A percentile compares a stretch with the other conserved stretches of the same genome.
Conservation (phyloP, 2,329 filamentous ascomycete genomes). For the Cyphellophora europaea region DNA sequence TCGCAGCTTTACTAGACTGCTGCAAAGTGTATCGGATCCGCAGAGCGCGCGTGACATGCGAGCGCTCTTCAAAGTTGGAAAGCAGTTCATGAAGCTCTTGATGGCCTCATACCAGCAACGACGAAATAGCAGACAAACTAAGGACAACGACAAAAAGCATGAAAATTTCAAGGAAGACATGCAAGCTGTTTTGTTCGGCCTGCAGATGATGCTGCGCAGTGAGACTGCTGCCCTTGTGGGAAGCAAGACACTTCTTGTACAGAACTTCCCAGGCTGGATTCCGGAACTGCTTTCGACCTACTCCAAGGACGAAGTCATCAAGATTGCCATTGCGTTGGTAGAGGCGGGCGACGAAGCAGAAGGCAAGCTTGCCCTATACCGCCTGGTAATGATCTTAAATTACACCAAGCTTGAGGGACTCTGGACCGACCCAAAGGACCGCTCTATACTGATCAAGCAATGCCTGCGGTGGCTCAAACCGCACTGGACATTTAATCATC, state of each 20-base stretch:
- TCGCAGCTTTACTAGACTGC: slow-evolving; percentile 71
- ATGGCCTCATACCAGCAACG: slow-evolving; percentile 79
- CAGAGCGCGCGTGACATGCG: slow-evolving; percentile 76
- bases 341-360: slow-evolving; percentile 81
- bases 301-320: slow-evolving; percentile 72
- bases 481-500: slow-evolving; percentile 73
- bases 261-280: slow-evolving; percentile 97
- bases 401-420: slow-evolving; percentile 67
- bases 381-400: slow-evolving; percentile 85
- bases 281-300: slow-evolving; percentile 75
- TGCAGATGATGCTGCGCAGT: slow-evolving; percentile 85
- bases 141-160: slow-evolving; percentile 22
- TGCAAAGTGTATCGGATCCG: slow-evolving; percentile 73
- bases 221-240: slow-evolving; percentile 77
- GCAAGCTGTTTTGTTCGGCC: slow-evolving; percentile 76
- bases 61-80: slow-evolving; percentile 88
- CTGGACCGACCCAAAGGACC: slow-evolving; percentile 70
- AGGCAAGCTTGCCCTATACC: slow-evolving; percentile 85
- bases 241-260: slow-evolving; percentile 87
- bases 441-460: slow-evolving; percentile 64
- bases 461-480: slow-evolving; percentile 86
- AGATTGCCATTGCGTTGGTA: slow-evolving; percentile 87
- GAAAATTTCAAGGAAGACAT: slow-evolving; percentile 72
- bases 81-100: slow-evolving; percentile 87
- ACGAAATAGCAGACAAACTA: slow-evolving; percentile 61